Evolutionary conservation across 257 asterid species (phyloP).

Genomic region (Penstemon eatonii): DNA sequence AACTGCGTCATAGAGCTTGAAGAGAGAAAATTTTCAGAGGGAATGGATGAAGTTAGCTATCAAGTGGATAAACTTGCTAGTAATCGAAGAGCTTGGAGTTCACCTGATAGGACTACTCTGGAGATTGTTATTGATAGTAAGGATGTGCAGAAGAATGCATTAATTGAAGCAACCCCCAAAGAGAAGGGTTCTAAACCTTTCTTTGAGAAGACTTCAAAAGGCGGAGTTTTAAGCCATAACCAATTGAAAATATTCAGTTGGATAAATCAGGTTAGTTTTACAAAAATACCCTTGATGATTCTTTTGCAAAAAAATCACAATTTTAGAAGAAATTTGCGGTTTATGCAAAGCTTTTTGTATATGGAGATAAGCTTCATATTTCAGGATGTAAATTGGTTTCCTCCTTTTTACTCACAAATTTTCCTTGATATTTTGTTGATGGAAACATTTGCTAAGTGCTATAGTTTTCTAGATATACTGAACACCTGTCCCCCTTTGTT

Average conservation of each 20-base stretch:
- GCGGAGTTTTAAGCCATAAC: conserved; percentile 32
- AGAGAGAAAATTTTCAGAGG: conserved; percentile 30
- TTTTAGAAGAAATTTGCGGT: conserved; percentile 11
- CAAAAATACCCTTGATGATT: background rate
- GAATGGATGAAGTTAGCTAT: background rate
- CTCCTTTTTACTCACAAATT: background rate
- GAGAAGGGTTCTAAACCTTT: conserved; percentile 57
- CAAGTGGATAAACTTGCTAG: conserved; percentile 39
- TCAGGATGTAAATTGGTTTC: conserved; percentile 17
- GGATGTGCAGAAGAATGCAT: conserved; percentile 34
- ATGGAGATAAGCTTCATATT: background rate
- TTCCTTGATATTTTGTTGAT: background rate
- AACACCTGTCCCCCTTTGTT: conserved; percentile 22
- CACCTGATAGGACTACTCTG: conserved; percentile 35
- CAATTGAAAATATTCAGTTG: conserved; percentile 45
- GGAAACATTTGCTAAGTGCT: background rate
- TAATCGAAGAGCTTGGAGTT: conserved; percentile 35
- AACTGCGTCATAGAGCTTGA: conserved; percentile 30
- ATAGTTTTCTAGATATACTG: conserved; percentile 19
- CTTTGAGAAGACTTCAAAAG: conserved; percentile 51
- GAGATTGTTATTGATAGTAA: conserved; percentile 65
- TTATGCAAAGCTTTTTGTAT: background rate
- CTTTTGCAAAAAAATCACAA: background rate
- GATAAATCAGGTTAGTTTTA: conserved; percentile 55
- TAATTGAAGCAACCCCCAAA: conserved; percentile 55